phyloP scores from a whole-genome alignment of 2,329 filamentous ascomycete genomes.

The Trichophyton benhamiae region DNA sequence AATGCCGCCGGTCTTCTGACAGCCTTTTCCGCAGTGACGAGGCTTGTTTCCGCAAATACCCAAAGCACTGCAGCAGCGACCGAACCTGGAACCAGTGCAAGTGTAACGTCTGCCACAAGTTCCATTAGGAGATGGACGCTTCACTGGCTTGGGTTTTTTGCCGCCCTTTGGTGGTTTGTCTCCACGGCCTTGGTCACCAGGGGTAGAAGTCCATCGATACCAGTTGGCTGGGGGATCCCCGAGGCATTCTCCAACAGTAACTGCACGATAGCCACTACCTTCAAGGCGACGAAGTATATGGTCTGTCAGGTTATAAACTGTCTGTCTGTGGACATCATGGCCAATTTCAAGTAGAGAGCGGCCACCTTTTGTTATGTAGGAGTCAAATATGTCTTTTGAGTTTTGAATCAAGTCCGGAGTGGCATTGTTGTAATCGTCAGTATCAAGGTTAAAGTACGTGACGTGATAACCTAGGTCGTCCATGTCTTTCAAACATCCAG shows the following conservation, averaged over 20 bases:
- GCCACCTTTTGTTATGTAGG: conserved; percentile 19
- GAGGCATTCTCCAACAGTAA: conserved; percentile 35
- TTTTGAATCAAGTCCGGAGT: conserved; percentile 25
- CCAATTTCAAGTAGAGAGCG: conserved; percentile 32
- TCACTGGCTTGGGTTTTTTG: conserved; percentile 1
- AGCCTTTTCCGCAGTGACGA: conserved; percentile 22
- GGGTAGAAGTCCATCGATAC: conserved; percentile 24
- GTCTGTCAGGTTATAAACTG: conserved; percentile 31
- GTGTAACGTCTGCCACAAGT: conserved; percentile 26
- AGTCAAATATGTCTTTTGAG: conserved; percentile 32
- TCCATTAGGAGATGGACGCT: conserved; percentile 21
- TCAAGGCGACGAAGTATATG: conserved; percentile 27
- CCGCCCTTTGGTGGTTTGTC: neutral
- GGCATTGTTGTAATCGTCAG: conserved; percentile 35
- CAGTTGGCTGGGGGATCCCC: conserved; percentile 28
- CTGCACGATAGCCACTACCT: conserved; percentile 25
- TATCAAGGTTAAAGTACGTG: conserved; percentile 37
- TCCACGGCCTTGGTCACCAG: conserved; percentile 3
- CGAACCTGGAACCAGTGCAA: conserved; percentile 25
- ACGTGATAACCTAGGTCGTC: conserved; percentile 39
- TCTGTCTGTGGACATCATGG: conserved; percentile 34
- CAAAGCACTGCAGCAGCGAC: conserved; percentile 22
- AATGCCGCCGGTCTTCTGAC: conserved; percentile 21
- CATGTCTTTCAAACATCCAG: conserved; percentile 33
- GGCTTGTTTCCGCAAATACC: conserved; percentile 24